Percentiles rank a stretch among this genome's conserved stretches.
These are phyloP conservation scores for Amylocarpus encephaloides DNA, from an alignment of 2,329 filamentous ascomycete species.

Conservation along the genomic window DNA sequence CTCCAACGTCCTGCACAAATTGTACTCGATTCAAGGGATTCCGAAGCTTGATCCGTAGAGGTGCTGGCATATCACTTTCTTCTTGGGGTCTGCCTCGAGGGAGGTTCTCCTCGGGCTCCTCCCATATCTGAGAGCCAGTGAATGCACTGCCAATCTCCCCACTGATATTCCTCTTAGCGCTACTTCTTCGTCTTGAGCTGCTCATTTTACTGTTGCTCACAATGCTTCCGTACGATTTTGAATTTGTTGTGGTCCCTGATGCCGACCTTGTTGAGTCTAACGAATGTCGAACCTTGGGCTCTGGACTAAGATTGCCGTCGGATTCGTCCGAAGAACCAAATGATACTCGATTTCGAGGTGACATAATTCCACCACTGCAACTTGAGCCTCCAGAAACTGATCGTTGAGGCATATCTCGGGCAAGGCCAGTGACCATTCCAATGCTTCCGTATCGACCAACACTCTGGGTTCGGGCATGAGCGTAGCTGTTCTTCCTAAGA, in stretches of 20 bases:
- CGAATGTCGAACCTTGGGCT: constrained; percentile 17
- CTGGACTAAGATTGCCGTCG: constrained; percentile 16
- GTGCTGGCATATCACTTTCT: constrained; percentile 34
- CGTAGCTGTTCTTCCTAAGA: constrained; percentile 65
- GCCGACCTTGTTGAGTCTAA: constrained; percentile 18
- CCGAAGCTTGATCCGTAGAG: constrained; percentile 52
- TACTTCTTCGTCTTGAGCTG: constrained; percentile 19
- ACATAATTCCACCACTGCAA: constrained; percentile 31
- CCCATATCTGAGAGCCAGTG: constrained; percentile 77
- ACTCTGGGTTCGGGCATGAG: constrained; percentile 57
- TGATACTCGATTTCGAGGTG: constrained; percentile 28
- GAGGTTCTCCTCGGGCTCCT: constrained; percentile 59
- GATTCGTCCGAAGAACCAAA: constrained; percentile 24
- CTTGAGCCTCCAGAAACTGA: constrained; percentile 29
- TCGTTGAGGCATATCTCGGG: constrained; percentile 27
- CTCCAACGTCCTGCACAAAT: constrained; percentile 36
- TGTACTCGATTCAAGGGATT: constrained; percentile 61
- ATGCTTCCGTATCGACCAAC: constrained; percentile 44
- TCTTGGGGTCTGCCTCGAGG: constrained; percentile 23
- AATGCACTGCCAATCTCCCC: constrained; percentile 59
- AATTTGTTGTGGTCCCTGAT: constrained; percentile 4
- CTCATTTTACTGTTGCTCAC: constrained; percentile 11
- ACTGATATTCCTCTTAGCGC: constrained; percentile 56
- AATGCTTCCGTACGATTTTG: constrained; percentile 27
- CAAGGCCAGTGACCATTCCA: constrained; percentile 33